Percentiles rank a stretch among this genome's conserved stretches.
These are phyloP conservation scores for Chenopodium quinoa DNA, from an alignment of 148 eudicot genomes.

Conservation along the genomic window DNA sequence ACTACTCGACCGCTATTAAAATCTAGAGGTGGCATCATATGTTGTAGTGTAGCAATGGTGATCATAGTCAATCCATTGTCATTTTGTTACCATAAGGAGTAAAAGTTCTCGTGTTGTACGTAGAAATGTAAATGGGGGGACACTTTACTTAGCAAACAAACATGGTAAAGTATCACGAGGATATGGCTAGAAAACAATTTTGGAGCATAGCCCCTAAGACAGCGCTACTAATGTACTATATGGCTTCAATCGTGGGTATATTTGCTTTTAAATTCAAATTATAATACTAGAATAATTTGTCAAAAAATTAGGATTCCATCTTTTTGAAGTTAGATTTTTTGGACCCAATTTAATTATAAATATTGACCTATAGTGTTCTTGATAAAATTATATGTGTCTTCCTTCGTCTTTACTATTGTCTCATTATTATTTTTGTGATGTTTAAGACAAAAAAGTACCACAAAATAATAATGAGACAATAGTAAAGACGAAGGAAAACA, in stretches of 20 bases:
- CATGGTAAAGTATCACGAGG: neutral
- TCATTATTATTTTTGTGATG: neutral
- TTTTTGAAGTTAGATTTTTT: constrained; percentile 10
- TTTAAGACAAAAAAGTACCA: no score
- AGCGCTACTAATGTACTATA: neutral
- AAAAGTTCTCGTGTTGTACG: neutral
- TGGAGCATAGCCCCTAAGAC: neutral
- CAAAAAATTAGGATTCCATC: neutral
- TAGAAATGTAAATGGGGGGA: neutral
- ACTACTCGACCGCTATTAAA: no score
- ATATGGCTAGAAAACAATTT: neutral
- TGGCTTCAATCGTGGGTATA: neutral
- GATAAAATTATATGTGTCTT: constrained; percentile 4
- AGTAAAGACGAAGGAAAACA: no score
- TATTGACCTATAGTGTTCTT: neutral
- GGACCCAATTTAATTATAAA: neutral
- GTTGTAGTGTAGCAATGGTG: neutral
- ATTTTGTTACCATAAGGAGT: no score
- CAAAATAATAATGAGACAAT: no score
- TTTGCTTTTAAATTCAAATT: neutral
- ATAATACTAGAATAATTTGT: no score
- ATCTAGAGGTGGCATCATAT: no score
- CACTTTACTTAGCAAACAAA: neutral
- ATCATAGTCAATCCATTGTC: no score
- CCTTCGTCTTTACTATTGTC: constrained; percentile 21